Conservation (phyloP, 1,139 yeast species). For the Saccharomyces uvarum region DNA sequence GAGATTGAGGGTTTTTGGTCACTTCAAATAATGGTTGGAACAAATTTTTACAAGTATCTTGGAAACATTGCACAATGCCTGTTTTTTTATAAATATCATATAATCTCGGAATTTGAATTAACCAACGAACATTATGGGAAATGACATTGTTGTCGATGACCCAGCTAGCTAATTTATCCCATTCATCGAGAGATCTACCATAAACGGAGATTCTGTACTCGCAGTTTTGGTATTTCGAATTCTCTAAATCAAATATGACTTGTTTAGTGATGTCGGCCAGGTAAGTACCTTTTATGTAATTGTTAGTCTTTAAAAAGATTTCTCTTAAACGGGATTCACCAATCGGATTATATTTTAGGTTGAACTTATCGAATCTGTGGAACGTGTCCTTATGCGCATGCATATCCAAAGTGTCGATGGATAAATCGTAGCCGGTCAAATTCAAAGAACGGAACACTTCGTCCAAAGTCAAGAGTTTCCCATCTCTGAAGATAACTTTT, state of each 20-base stretch:
- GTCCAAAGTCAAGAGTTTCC: conserved; percentile 72
- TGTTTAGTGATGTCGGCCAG: conserved; percentile 90
- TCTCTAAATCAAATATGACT: conserved; percentile 87
- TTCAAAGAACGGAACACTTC: conserved; percentile 88
- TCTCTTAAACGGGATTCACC: conserved; percentile 96
- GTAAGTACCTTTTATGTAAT: conserved; percentile 79
- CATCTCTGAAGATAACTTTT: conserved; percentile 89
- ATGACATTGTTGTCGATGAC: conserved; percentile 84
- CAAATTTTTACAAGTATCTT: conserved; percentile 66
- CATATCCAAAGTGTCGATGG: conserved; percentile 96
- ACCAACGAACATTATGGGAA: conserved; percentile 94
- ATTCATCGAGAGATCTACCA: conserved; percentile 82
- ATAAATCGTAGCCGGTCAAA: conserved; percentile 85
- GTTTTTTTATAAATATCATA: conserved; percentile 82
- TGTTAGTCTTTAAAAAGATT: conserved; percentile 90
- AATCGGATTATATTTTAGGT: conserved; percentile 92
- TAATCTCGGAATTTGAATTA: conserved; percentile 87
- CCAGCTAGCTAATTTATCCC: conserved; percentile 96
- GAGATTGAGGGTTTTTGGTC: conserved; percentile 69
- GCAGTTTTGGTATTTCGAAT: conserved; percentile 92
- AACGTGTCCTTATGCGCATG: conserved; percentile 98
- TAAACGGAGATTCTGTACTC: conserved; percentile 92
- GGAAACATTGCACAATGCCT: conserved; percentile 62
- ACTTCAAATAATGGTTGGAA: conserved; percentile 93
- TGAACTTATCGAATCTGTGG: conserved; percentile 96